phyloP scores from a whole-genome alignment of 352 stramenopile species.

The Phytophthora agathidicida region DNA sequence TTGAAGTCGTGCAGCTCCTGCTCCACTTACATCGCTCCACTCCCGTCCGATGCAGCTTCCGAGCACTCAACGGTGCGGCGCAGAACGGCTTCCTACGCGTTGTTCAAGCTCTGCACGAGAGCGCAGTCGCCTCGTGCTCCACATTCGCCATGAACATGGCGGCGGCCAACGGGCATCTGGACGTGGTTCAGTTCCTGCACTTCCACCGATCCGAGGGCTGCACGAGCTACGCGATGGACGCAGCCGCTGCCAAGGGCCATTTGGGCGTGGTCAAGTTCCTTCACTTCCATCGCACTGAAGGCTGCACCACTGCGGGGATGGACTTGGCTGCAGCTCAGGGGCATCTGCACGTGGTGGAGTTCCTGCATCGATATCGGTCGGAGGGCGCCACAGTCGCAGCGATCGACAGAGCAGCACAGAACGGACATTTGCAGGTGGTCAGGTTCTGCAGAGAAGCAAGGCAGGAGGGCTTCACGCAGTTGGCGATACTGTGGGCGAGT shows the following conservation, averaged over 20 bases:
- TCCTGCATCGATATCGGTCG: constrained; percentile 35
- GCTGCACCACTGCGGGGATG: constrained; percentile 44
- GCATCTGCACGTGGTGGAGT: constrained; percentile 40
- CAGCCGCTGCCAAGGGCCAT: constrained; percentile 39
- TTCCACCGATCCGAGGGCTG: constrained; percentile 38
- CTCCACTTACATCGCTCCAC: constrained; percentile 11
- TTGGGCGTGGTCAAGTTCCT: constrained; percentile 46
- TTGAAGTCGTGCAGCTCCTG: constrained; percentile 33
- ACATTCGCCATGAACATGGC: constrained; percentile 41
- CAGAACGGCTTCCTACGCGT: constrained; percentile 23
- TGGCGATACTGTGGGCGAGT: constrained; percentile 40
- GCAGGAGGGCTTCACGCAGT: constrained; percentile 29
- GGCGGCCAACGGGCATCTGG: constrained; percentile 35
- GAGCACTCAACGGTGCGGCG: constrained; percentile 31
- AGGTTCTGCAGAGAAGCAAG: constrained; percentile 34
- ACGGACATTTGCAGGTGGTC: constrained; percentile 39
- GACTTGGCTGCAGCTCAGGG: constrained; percentile 38
- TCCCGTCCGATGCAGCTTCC: constrained; percentile 12
- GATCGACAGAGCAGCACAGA: constrained; percentile 46
- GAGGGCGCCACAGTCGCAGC: constrained; percentile 45
- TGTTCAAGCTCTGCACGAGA: constrained; percentile 24
- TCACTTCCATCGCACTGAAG: constrained; percentile 33
- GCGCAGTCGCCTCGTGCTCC: constrained; percentile 15
- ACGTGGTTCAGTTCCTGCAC: constrained; percentile 41
- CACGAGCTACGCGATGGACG: constrained; percentile 49